A percentile compares a stretch with the other conserved stretches of the same genome.
Evolutionary conservation across 768 basidiomycete species (phyloP).

Genomic region (Mycena crocata): DNA sequence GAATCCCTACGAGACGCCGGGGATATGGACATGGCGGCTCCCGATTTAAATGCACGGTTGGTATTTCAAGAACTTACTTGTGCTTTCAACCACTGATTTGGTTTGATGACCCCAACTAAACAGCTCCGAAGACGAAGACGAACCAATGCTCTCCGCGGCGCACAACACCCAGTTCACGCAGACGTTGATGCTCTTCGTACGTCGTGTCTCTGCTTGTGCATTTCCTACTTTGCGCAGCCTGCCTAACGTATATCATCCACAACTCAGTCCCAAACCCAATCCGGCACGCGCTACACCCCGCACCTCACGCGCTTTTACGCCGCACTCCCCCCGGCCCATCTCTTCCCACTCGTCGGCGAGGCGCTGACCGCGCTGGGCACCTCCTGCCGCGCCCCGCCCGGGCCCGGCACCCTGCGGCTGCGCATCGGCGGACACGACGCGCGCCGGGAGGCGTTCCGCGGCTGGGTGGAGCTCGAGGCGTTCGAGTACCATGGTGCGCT

Average conservation of each 20-base stretch:
- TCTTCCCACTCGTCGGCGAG: constrained; percentile 66
- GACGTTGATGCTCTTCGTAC: constrained; percentile 82
- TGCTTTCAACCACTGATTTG: no score
- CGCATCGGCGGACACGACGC: constrained; percentile 78
- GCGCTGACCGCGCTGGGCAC: constrained; percentile 61
- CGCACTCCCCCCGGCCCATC: constrained; percentile 57
- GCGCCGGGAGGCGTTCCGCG: constrained; percentile 74
- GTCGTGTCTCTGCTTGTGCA: constrained; percentile 44
- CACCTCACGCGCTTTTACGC: constrained; percentile 88
- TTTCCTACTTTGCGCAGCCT: no score
- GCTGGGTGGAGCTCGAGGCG: constrained; percentile 78
- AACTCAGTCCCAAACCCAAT: constrained; percentile 92
- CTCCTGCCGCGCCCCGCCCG: constrained; percentile 59
- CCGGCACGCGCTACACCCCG: constrained; percentile 77
- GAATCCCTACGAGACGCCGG: constrained; percentile 75
- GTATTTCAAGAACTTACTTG: neutral
- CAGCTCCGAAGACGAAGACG: constrained; percentile 51
- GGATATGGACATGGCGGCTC: constrained; percentile 79
- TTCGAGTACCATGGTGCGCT: constrained; percentile 61
- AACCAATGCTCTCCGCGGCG: constrained; percentile 70
- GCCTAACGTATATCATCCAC: constrained; percentile 2
- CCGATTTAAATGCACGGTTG: constrained; percentile 55
- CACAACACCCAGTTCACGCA: constrained; percentile 83
- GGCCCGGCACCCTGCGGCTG: constrained; percentile 46
- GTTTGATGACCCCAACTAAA: no score